phyloP scores from a whole-genome alignment of 768 basidiomycete genomes.

The Rubroboletus pulcherrimus region DNA sequence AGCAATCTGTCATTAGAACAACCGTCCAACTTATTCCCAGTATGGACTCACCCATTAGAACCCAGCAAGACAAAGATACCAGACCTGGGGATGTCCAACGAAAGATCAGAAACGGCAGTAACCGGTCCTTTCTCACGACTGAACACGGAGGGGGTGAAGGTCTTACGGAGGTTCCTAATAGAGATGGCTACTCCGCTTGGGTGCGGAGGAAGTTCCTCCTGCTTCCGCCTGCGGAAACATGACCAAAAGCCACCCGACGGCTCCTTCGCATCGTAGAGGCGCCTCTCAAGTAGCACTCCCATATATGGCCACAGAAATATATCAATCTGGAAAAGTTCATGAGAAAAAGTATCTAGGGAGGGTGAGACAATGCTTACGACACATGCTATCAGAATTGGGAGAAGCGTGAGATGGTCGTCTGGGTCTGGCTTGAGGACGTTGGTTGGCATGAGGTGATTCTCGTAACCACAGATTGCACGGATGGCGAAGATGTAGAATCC shows the following conservation, averaged over 20 bases:
- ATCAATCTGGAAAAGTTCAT: slow-evolving; percentile 45
- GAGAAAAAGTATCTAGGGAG: neutral
- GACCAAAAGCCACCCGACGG: slow-evolving; percentile 28
- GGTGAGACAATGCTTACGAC: slow-evolving; percentile 44
- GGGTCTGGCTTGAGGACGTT: slow-evolving; percentile 58
- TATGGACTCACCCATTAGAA: slow-evolving; percentile 55
- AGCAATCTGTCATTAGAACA: slow-evolving; percentile 3
- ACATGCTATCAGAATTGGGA: slow-evolving; percentile 61
- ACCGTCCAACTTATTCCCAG: neutral
- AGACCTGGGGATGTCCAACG: slow-evolving; percentile 61
- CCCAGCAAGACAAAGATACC: slow-evolving; percentile 80
- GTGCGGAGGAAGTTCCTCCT: slow-evolving; percentile 18
- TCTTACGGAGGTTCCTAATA: slow-evolving; percentile 56
- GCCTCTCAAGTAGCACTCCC: slow-evolving; percentile 54
- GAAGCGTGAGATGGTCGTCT: slow-evolving; percentile 47
- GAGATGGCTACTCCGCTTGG: slow-evolving; percentile 54
- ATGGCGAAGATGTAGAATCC: slow-evolving; percentile 72
- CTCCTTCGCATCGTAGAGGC: slow-evolving; percentile 57
- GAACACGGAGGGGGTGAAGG: slow-evolving; percentile 50
- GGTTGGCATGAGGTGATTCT: slow-evolving; percentile 53
- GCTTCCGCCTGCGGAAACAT: slow-evolving; percentile 15
- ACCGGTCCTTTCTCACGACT: slow-evolving; percentile 45
- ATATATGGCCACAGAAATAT: slow-evolving; percentile 74
- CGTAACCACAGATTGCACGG: slow-evolving; percentile 64
- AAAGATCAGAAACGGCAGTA: slow-evolving; percentile 63